Conservation (phyloP, 2,329 filamentous ascomycete species). For the Fulvia fulva region DNA sequence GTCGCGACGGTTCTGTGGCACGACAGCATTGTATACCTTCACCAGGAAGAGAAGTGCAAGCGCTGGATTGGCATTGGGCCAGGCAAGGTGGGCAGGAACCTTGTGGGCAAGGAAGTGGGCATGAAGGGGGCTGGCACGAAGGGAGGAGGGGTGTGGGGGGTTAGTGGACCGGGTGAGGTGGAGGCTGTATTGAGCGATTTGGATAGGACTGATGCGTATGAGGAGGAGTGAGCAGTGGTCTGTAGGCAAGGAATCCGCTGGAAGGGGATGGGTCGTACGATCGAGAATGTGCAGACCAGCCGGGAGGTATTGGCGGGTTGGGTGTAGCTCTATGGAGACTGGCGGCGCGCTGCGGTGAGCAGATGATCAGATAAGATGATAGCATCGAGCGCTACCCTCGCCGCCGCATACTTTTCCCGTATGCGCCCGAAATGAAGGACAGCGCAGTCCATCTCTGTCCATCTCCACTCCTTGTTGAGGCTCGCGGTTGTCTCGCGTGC, state of each 20-base stretch:
- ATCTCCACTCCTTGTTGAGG: background rate
- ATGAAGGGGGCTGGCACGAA: constrained; percentile 73
- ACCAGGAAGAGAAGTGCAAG: constrained; percentile 74
- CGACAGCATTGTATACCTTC: constrained; percentile 85
- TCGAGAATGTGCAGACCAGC: background rate
- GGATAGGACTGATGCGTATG: constrained; percentile 43
- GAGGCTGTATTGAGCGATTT: constrained; percentile 45
- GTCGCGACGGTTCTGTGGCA: constrained; percentile 95
- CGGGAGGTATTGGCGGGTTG: background rate
- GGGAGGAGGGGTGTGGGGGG: constrained; percentile 88
- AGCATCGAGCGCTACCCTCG: background rate
- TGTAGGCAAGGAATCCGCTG: no score
- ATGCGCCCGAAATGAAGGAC: constrained; percentile 4
- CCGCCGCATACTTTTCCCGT: background rate
- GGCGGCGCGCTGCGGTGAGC: background rate
- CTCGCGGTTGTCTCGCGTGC: background rate
- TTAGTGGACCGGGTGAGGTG: constrained; percentile 67
- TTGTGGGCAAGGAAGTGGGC: constrained; percentile 92
- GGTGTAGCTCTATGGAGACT: background rate
- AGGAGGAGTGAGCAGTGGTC: constrained; percentile 25
- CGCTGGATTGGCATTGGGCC: constrained; percentile 91
- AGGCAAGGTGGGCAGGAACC: constrained; percentile 86
- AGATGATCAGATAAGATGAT: constrained; percentile 9
- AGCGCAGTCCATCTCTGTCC: background rate
- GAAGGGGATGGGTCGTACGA: no score